Conservation (phyloP, 1,139 yeast species). For the Diutina catenulata region DNA sequence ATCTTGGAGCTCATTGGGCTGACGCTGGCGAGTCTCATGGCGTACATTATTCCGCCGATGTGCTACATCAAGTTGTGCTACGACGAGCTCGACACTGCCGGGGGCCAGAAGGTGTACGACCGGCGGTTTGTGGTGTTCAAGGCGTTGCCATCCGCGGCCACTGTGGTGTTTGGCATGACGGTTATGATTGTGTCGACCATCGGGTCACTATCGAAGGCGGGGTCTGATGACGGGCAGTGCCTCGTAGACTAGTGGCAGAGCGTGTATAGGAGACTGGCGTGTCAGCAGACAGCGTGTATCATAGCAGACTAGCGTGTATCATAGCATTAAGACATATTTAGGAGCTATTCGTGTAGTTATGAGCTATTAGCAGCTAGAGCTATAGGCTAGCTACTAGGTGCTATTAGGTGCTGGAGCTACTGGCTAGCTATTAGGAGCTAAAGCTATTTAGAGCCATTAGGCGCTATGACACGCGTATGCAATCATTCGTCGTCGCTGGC, state of each 20-base stretch:
- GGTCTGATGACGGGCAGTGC: conserved; percentile 24
- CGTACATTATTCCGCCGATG: conserved; percentile 82
- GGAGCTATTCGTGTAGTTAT: no score
- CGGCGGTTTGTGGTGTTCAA: conserved; percentile 18
- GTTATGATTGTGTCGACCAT: conserved; percentile 73
- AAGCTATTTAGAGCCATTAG: no score
- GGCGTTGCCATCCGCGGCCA: conserved; percentile 42
- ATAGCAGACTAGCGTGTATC: no score
- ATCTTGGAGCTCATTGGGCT: conserved; percentile 86
- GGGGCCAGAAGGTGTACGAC: conserved; percentile 14
- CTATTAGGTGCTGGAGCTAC: no score
- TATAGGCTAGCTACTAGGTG: no score
- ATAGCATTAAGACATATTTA: no score
- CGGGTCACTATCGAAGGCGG: conserved; percentile 50
- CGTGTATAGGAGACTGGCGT: no score
- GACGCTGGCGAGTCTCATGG: conserved; percentile 85
- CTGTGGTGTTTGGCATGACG: conserved; percentile 59
- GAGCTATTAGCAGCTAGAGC: no score
- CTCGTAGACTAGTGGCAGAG: no score
- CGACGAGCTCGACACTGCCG: conserved; percentile 28
- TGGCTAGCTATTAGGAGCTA: no score
- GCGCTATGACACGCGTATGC: no score
- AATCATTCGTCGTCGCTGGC: background rate
- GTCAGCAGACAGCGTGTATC: no score
- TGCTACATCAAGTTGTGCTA: conserved; percentile 62